Evolutionary conservation across 441 rosid genomes (phyloP).

Genomic region (Euphorbia schlechtendalii): DNA sequence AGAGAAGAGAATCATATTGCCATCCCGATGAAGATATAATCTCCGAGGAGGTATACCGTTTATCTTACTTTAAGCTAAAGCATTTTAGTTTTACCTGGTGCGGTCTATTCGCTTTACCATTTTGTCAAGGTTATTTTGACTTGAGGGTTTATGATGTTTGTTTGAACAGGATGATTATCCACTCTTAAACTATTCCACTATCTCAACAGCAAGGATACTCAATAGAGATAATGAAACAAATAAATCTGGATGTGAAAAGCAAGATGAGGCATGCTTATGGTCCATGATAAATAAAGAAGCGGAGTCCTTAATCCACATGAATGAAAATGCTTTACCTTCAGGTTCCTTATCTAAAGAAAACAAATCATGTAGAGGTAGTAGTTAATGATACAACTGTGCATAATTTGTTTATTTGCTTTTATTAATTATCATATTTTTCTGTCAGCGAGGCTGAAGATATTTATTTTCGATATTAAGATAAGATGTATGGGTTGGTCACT

Average conservation of each 20-base stretch:
- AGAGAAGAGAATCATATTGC: constrained; percentile 19
- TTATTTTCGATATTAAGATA: not conserved
- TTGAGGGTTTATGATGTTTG: constrained; percentile 1
- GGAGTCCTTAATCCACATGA: constrained; percentile 27
- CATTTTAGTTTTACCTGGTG: not conserved
- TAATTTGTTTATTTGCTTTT: constrained; percentile 1
- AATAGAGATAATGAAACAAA: constrained; percentile 15
- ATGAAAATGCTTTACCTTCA: constrained; percentile 35
- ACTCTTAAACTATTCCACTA: constrained; percentile 15
- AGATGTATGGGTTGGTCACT: not conserved
- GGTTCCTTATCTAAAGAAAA: constrained; percentile 31
- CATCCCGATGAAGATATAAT: constrained; percentile 27
- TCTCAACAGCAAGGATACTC: constrained; percentile 16
- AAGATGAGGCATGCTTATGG: constrained; percentile 26
- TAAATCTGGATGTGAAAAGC: constrained; percentile 25
- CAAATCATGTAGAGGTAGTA: constrained; percentile 43
- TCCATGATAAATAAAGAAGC: constrained; percentile 40
- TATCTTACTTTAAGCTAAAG: not conserved
- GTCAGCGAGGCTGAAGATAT: not conserved
- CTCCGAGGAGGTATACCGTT: constrained; percentile 65
- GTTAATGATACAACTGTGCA: not conserved
- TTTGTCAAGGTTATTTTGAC: not conserved
- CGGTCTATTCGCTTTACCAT: not conserved
- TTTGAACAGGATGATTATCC: constrained; percentile 26
- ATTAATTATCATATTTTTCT: not conserved